Evolutionary conservation across 345 rosid genomes (phyloP), one percentile per base, ranked within the genome.

Genomic region (Iberis pinnata): DNA sequence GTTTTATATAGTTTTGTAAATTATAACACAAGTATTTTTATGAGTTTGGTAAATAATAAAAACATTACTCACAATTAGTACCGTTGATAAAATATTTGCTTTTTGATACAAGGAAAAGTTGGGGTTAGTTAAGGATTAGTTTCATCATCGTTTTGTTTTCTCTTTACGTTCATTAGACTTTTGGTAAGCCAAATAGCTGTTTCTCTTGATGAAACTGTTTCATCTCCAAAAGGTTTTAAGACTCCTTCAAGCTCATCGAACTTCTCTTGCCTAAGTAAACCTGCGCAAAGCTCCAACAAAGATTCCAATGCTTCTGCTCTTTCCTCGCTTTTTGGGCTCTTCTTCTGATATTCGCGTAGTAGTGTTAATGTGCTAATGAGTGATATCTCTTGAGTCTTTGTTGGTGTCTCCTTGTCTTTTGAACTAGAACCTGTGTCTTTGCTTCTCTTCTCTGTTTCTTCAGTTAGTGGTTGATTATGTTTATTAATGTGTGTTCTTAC

Each of bases 171-270:
- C 79, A 92, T 72, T 42, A 92, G 93, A 78, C 86, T 83, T 58
- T 81, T 88, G 2, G 95, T 88, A 68, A 92, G 76, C 96, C 88
- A 92, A 60, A 92, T 92, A 12, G 97, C 98, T 7, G 98, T 92
- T 60, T 92, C 98, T 72, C 96, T 85, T 0, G 98, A 92, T 10
- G 98, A 92, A 24, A 88, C 96, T 5, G 67, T 54, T 76, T 92
- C 98, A 65, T 83, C 93, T 19, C 96, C 96, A 43, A 92, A 92
- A 29, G 98, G 98, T 52, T 78, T 78, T 12, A 88, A 79, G 49
- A 92, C 86, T 27, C 98, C 93, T 13, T 86, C 68, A 12, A 92
- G 96, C 60, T 92, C 95, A 8, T 88, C 87, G 0, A 88, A 64
- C 67, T 92, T 92, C 24, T 92, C 96, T 55, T 92, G 96, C 65